Base-by-base conservation (phyloP, 768 basidiomycete genomes). In the Russula griseocarnosa region DNA sequence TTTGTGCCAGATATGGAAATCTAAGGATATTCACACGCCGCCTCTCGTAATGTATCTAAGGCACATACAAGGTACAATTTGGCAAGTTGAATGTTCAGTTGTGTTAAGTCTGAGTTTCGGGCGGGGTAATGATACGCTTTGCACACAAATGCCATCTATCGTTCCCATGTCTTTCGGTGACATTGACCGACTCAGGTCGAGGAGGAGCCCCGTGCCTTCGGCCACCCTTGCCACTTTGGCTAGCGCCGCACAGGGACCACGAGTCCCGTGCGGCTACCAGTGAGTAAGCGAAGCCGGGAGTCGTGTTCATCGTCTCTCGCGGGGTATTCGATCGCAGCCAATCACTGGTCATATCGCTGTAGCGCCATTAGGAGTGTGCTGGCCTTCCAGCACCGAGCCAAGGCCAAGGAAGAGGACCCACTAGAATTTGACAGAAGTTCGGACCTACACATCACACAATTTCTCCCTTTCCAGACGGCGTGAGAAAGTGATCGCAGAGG, bases 251-350 rank as follows among this genome's bases (percentile, higher is more conserved):
- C 40, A 56, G 20, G 16, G 14, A 36, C 34, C 52, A 54, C 54
- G 36, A 9, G 26, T 22, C 44, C 46, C 22, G 0, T 13, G 50
- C 58, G 58, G 63, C 22, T 55, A 60, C 14, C 3, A 24, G 14
- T 8, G 6, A 14, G 26, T 60, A 64, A 32, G 53, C 63, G 63
- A 28, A 16, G 13, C 63, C 46, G n/a, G 20, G n/a, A 24, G 11
- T 47, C 36, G 46, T n/a, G 8, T 28, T 8, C 20, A n/a, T 55
- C 42, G 3, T n/a, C 56, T n/a, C 56, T 64, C 58, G 63, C 47
- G 63, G 63, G 53, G 63, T n/a, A 24, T 24, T 64, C 58, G 58
- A 64, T 49, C 9, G 42, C 49, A 5, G 49, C 47, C 26, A 58
- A 47, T 50, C 60, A 55, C n/a, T 38, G 42, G 34, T 30, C n/a